Evolutionary conservation across 805 yeast genomes (phyloP).

Genomic region (Zygosaccharomyces siamensis): DNA sequence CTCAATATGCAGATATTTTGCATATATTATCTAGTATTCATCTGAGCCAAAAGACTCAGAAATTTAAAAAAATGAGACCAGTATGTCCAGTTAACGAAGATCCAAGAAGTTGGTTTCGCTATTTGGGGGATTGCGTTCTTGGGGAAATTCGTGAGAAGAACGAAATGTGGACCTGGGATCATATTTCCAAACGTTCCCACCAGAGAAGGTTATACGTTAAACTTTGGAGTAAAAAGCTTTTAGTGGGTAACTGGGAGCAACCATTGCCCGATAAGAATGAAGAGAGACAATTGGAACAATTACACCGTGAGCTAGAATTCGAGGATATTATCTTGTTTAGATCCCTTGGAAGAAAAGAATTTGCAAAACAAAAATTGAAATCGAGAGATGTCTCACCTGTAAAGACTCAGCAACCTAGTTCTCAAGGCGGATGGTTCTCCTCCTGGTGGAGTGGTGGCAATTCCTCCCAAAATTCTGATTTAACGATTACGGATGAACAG

Average conservation of each 20-base stretch:
- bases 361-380: slow-evolving; percentile 48
- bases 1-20: slow-evolving; percentile 76
- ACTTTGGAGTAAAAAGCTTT: slow-evolving; percentile 61
- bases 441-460: slow-evolving; percentile 58
- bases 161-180: slow-evolving; percentile 85
- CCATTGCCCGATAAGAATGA: slow-evolving; percentile 36
- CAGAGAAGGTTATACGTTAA: slow-evolving; percentile 62
- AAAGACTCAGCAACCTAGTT: slow-evolving; percentile 12
- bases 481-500: slow-evolving; percentile 77
- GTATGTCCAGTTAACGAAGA: slow-evolving; percentile 44
- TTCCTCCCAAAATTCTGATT: slow-evolving; percentile 31
- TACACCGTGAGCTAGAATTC: slow-evolving; percentile 58
- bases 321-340: slow-evolving; percentile 86
- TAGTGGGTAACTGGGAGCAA: slow-evolving; percentile 31
- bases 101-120: slow-evolving; percentile 77
- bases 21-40: slow-evolving; percentile 79
- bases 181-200: slow-evolving; percentile 64
- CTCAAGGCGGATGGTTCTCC: slow-evolving; percentile 56
- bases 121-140: slow-evolving; percentile 70
- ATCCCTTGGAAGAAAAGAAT: slow-evolving; percentile 65
- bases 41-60: slow-evolving; percentile 70
- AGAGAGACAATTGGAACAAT: slow-evolving; percentile 39
- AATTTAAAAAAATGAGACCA: slow-evolving; percentile 71
- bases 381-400: slow-evolving; percentile 16
- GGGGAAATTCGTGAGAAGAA: slow-evolving; percentile 78